Evolutionary conservation across 805 yeast species (phyloP).

Genomic region (Kockiozyma suomiensis): DNA sequence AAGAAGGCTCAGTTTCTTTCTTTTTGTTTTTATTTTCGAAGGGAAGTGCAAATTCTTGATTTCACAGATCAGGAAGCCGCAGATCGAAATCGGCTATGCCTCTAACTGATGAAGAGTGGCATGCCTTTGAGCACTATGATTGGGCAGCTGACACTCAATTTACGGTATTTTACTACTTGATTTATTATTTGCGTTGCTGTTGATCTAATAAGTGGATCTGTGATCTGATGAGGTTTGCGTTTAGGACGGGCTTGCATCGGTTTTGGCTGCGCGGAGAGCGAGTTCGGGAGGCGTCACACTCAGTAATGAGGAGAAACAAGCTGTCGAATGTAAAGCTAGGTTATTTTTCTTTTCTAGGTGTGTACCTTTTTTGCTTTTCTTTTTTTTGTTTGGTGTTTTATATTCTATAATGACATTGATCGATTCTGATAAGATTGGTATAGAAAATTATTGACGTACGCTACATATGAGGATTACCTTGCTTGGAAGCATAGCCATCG

Average conservation of each 20-base stretch:
- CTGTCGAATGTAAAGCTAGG: constrained; percentile 19
- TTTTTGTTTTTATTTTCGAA: too few relatives aligned
- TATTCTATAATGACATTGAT: too few relatives aligned
- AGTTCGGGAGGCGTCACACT: constrained; percentile 4
- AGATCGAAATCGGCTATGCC: not conserved
- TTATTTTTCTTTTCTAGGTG: constrained; percentile 26
- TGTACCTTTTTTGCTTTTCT: not conserved
- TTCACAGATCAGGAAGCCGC: not conserved
- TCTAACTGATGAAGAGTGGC: constrained; percentile 20
- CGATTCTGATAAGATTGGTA: not conserved
- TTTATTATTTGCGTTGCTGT: too few relatives aligned
- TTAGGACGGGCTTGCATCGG: constrained; percentile 17
- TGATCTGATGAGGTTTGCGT: not conserved
- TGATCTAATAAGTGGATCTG: not conserved
- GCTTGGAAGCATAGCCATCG: constrained; percentile 14
- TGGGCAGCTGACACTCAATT: constrained; percentile 25
- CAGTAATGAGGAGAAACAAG: constrained; percentile 6
- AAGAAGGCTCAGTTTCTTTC: too few relatives aligned
- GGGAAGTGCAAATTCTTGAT: too few relatives aligned
- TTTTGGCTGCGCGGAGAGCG: constrained; percentile 2
- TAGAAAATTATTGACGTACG: constrained; percentile 22
- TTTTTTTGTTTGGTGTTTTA: not conserved
- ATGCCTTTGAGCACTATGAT: constrained; percentile 23
- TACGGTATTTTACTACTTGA: not conserved
- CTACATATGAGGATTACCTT: constrained; percentile 20